phyloP scores from a whole-genome alignment of 257 asterid species.

The Primulina tabacum region DNA sequence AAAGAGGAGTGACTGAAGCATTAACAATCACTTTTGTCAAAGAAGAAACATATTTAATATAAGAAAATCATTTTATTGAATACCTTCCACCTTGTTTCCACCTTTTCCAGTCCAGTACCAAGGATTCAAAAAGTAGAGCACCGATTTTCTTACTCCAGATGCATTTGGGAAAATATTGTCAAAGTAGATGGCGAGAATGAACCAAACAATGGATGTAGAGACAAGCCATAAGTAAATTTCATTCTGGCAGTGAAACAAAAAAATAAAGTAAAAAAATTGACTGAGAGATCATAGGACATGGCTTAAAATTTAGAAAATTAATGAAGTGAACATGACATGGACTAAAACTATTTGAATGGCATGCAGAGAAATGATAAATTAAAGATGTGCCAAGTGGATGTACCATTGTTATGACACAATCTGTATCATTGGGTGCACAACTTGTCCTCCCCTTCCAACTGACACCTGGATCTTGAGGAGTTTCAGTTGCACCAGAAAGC shows the following conservation, averaged over 20 bases:
- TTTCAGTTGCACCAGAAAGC: slow-evolving; percentile 78
- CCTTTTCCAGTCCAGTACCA: slow-evolving; percentile 95
- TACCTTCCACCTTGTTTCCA: slow-evolving; percentile 77
- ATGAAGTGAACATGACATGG: slow-evolving; percentile 5
- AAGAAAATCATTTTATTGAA: slow-evolving; percentile 11
- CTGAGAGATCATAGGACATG: slow-evolving; percentile 17
- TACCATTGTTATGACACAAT: slow-evolving; percentile 75
- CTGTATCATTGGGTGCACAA: slow-evolving; percentile 77
- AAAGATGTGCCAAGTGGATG: slow-evolving; percentile 19
- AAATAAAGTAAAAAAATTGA: slow-evolving; percentile 6
- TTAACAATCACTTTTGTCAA: slow-evolving; percentile 21
- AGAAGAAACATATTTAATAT: slow-evolving; percentile 9
- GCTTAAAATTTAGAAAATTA: slow-evolving; percentile 9
- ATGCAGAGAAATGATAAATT: slow-evolving; percentile 2
- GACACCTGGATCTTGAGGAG: slow-evolving; percentile 89
- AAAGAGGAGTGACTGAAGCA: slow-evolving; percentile 21
- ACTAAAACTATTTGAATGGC: slow-evolving; percentile 16
- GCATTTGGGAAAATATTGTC: slow-evolving; percentile 78
- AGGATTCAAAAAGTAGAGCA: slow-evolving; percentile 69
- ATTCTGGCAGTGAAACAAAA: slow-evolving; percentile 49
- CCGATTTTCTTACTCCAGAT: slow-evolving; percentile 85
- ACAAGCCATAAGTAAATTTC: slow-evolving; percentile 71
- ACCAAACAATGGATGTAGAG: slow-evolving; percentile 64
- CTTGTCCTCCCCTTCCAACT: slow-evolving; percentile 77
- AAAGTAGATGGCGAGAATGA: slow-evolving; percentile 76